Percentiles rank a stretch among this genome's conserved stretches.
Evolutionary conservation across 2,329 filamentous ascomycete species (phyloP).

Genomic region (Tothia fuscella): DNA sequence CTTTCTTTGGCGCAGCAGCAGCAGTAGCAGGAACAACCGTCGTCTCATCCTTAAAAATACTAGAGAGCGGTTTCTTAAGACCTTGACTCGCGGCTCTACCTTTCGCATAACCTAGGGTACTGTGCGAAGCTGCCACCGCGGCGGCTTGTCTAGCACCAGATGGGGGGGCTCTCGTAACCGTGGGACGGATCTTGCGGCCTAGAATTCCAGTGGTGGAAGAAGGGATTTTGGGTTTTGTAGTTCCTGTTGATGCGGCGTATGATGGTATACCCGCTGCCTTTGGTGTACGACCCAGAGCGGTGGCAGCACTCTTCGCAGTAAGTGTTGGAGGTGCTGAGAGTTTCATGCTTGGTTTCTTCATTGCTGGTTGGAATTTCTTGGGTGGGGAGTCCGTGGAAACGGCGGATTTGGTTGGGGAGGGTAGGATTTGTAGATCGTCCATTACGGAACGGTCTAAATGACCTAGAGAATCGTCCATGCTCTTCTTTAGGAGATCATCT

Average conservation of each 20-base stretch:
- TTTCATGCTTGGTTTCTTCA: conserved; percentile 4
- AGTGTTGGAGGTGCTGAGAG: conserved; percentile 2
- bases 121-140: conserved; percentile 4
- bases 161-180: neutral
- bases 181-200: neutral
- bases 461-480: conserved; percentile 1
- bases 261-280: neutral
- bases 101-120: conserved; percentile 11
- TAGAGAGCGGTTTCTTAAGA: conserved; percentile 5
- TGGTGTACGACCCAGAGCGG: neutral
- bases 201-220: neutral
- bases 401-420: neutral
- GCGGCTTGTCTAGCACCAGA: conserved; percentile 1
- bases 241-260: conserved; percentile 2
- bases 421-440: conserved; percentile 2
- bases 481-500: conserved; percentile 2
- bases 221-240: conserved; percentile 4
- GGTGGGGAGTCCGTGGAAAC: conserved; percentile 4
- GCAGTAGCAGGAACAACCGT: neutral
- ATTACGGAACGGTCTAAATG: conserved; percentile 2
- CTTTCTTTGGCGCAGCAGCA: neutral
- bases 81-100: conserved; percentile 6
- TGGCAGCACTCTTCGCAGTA: conserved; percentile 2
- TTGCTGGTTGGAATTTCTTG: neutral
- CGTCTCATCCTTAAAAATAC: conserved; percentile 4